phyloP scores from a whole-genome alignment of 805 yeast genomes.

The Schizosaccharomyces osmophilus region DNA sequence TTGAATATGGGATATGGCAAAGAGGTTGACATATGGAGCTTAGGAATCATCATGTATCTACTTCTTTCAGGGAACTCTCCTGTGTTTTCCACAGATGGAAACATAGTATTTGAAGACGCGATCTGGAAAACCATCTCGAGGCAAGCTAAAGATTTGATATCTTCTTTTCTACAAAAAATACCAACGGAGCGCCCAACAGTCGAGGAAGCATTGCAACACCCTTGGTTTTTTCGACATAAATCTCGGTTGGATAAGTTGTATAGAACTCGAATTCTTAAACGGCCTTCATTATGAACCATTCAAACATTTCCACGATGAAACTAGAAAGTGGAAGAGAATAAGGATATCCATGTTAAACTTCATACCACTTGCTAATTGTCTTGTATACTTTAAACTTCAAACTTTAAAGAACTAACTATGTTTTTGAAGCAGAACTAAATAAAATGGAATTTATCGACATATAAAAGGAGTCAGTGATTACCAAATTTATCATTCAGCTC shows the following conservation, averaged over 20 bases:
- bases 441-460: no score
- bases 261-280: slow-evolving; percentile 5
- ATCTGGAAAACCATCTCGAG: slow-evolving; percentile 16
- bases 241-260: slow-evolving; percentile 18
- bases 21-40: slow-evolving; percentile 47
- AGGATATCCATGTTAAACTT: no score
- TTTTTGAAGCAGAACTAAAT: no score
- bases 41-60: slow-evolving; percentile 36
- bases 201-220: slow-evolving; percentile 19
- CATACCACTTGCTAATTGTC: no score
- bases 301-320: neutral
- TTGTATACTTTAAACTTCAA: no score
- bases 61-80: slow-evolving; percentile 19
- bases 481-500: no score
- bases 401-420: no score
- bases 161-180: slow-evolving; percentile 18
- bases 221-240: slow-evolving; percentile 24
- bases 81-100: neutral
- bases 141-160: slow-evolving; percentile 24
- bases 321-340: no score
- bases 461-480: no score
- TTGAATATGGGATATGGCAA: slow-evolving; percentile 21
- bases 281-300: neutral
- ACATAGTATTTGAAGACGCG: slow-evolving; percentile 8
- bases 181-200: slow-evolving; percentile 18